A percentile compares a stretch with the other conserved stretches of the same genome.
Evolutionary conservation across 2,329 filamentous ascomycete species (phyloP).

Genomic region (Fonsecaea multimorphosa): DNA sequence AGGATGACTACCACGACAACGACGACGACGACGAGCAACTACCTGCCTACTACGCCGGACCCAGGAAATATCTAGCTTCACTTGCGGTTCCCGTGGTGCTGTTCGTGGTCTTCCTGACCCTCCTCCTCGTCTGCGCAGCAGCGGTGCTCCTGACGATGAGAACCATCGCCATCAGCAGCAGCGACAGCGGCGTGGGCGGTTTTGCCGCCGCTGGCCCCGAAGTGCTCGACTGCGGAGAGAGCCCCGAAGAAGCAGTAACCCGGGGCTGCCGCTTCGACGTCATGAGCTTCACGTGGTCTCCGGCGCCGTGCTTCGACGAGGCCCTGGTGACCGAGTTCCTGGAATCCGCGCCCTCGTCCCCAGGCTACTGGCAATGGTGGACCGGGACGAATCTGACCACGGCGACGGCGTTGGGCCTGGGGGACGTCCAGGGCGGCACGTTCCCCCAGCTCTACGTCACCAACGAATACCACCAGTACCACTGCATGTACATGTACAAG

Average conservation of each 20-base stretch:
- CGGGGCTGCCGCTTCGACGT: slow-evolving; percentile 5
- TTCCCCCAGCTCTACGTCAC: slow-evolving; percentile 10
- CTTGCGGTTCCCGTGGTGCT: not conserved
- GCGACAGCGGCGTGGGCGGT: too few relatives aligned
- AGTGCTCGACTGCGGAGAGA: not conserved
- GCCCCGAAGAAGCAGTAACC: not conserved
- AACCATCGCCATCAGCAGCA: not conserved
- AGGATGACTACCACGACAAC: slow-evolving; percentile 1
- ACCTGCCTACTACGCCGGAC: not conserved
- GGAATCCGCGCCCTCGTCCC: not conserved
- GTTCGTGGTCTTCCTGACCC: slow-evolving; percentile 7
- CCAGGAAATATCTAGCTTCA: not conserved
- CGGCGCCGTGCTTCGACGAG: slow-evolving; percentile 3
- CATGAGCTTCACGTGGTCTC: slow-evolving; percentile 7
- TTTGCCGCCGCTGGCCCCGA: too few relatives aligned
- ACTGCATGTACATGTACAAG: slow-evolving; percentile 5
- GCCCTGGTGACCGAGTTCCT: not conserved
- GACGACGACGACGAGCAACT: not conserved
- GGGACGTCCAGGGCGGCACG: not conserved
- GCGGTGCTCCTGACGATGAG: not conserved
- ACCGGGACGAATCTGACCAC: not conserved
- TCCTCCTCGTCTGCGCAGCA: slow-evolving; percentile 5
- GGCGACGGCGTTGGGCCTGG: not conserved
- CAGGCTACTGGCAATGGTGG: not conserved
- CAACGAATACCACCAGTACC: not conserved